Evolutionary conservation across 495 filamentous ascomycete genomes (phyloP).

Genomic region (Penicillium roqueforti): DNA sequence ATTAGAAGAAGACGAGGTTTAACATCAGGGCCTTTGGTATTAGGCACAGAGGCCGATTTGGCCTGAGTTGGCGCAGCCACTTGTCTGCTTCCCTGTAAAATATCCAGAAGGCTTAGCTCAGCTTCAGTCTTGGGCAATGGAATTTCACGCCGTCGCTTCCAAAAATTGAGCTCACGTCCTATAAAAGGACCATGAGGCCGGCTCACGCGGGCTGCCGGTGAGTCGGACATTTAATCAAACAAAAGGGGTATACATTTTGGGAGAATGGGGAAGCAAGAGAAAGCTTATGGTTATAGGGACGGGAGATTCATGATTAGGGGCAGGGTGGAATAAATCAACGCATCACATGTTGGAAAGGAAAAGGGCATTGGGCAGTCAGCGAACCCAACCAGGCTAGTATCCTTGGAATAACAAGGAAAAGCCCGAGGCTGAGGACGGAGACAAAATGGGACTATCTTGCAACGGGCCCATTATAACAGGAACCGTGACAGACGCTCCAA

Average conservation of each 20-base stretch:
- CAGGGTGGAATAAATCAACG: not conserved
- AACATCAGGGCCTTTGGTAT: slow-evolving; percentile 39
- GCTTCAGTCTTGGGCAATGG: slow-evolving; percentile 23
- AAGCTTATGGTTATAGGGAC: not conserved
- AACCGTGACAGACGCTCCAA: not conserved
- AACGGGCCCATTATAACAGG: not conserved
- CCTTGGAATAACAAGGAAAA: not conserved
- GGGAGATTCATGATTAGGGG: not conserved
- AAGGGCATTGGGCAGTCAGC: slow-evolving; percentile 3
- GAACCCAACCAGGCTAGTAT: not conserved
- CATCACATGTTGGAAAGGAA: slow-evolving; percentile 8
- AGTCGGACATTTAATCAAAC: slow-evolving; percentile 2
- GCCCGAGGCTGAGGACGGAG: slow-evolving; percentile 2
- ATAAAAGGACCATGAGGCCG: slow-evolving; percentile 8
- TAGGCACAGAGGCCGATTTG: slow-evolving; percentile 27
- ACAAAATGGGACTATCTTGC: not conserved
- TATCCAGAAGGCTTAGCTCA: slow-evolving; percentile 37
- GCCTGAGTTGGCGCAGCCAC: slow-evolving; percentile 22
- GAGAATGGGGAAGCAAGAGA: not conserved
- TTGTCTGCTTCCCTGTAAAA: slow-evolving; percentile 35
- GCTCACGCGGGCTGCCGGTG: slow-evolving; percentile 9
- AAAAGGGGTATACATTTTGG: slow-evolving; percentile 14
- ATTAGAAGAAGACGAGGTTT: slow-evolving; percentile 90
- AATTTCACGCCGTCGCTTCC: slow-evolving; percentile 5
- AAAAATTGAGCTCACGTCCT: slow-evolving; percentile 5